Evolutionary conservation across 768 basidiomycete genomes (phyloP), one percentile per base, ranked within the genome.

Genomic region (Trichaptum fuscoviolaceum): DNA sequence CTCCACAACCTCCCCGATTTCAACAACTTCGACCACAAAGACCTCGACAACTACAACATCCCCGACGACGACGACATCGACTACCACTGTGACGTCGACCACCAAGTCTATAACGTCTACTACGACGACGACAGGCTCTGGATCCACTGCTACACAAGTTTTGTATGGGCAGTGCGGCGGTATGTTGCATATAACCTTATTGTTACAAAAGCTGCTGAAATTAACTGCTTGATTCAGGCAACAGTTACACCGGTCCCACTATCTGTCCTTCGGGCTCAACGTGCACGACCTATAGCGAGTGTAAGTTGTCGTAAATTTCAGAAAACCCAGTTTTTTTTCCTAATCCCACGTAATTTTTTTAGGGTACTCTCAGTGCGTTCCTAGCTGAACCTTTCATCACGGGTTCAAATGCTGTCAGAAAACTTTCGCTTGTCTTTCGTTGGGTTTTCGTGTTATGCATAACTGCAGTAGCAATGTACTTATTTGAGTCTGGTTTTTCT

Each of bases 1-100:
- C 4, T n/a, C 57, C 4, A n/a, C 57, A 3, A 58, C 57, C 25
- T n/a, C 57, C 4, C 2, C 25, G 9, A n/a, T 58, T 9, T 58
- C 57, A 26, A 58, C 57, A 26, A 58, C 57, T 58, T 58, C 57
- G 57, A n/a, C 57, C 4, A n/a, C 57, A n/a, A n/a, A n/a, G n/a
- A 58, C 57, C 9, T 58, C 57, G 57, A n/a, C 57, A 9, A n/a
- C 57, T 3, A 26, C 57, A n/a, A 3, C 25, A n/a, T 3, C 25
- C 57, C 20, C 20, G 25, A 58, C 57, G 25, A 58, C 57, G 57
- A 58, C 57, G 7, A 58, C 57, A 9, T 4, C 57, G 57, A 58
- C 57, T 3, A 58, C 57, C 57, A 58, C 57, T n/a, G 9, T 7
- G n/a, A 58, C 57, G 2, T 26, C 57, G 9, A 58, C 58, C 25